These are phyloP conservation scores for Penicillium alfredii DNA, from an alignment of 495 filamentous ascomycete species.

Conservation along the genomic window DNA sequence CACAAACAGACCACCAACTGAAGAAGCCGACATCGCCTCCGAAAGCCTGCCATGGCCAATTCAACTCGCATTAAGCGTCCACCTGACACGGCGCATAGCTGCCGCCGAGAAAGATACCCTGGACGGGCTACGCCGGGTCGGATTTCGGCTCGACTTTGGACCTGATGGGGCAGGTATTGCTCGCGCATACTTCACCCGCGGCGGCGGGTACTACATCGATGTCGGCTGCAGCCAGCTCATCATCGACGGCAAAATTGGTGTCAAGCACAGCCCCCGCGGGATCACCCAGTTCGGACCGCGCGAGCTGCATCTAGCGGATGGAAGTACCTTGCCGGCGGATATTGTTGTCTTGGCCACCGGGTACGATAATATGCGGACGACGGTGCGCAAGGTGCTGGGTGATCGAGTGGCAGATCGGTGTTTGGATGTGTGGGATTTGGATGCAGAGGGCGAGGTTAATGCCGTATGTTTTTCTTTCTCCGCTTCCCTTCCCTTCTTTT, in stretches of 20 bases:
- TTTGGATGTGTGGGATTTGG: constrained; percentile 72
- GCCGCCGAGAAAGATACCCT: constrained; percentile 49
- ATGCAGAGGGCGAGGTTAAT: constrained; percentile 68
- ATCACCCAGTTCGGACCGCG: constrained; percentile 47
- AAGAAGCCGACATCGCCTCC: constrained; percentile 57
- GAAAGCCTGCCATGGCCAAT: constrained; percentile 54
- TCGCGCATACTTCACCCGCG: constrained; percentile 64
- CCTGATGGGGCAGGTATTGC: constrained; percentile 58
- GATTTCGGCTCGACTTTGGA: constrained; percentile 64
- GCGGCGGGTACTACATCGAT: constrained; percentile 78
- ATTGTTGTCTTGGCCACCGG: constrained; percentile 79
- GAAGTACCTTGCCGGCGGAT: constrained; percentile 60
- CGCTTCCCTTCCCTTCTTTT: too few species aligned
- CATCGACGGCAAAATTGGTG: constrained; percentile 64
- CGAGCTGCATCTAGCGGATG: constrained; percentile 58
- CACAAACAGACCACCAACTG: constrained; percentile 36
- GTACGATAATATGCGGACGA: constrained; percentile 70
- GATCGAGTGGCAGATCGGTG: constrained; percentile 60
- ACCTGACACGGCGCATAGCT: constrained; percentile 43
- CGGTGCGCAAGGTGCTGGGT: constrained; percentile 57
- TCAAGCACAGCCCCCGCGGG: constrained; percentile 62
- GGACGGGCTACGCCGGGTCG: constrained; percentile 55
- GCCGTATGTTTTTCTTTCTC: constrained; percentile 23
- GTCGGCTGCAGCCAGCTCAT: constrained; percentile 68
- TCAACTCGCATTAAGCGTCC: constrained; percentile 48